Conservation (phyloP, 2,329 filamentous ascomycete species). For the Fusarium nelsonii region DNA sequence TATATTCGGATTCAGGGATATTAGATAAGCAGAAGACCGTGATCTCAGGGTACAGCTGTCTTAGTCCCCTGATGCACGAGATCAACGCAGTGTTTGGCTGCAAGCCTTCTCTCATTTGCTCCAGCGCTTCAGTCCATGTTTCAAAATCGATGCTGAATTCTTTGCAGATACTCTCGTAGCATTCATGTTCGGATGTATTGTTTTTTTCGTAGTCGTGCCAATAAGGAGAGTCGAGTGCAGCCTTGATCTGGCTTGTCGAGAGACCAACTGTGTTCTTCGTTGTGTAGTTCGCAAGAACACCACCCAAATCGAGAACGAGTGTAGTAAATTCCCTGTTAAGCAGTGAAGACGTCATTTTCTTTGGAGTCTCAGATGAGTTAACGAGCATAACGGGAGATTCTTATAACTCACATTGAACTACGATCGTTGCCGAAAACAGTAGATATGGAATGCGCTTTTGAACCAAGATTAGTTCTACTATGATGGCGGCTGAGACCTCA, state of each 20-base stretch:
- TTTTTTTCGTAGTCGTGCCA: slow-evolving; percentile 16
- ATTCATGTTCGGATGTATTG: not conserved
- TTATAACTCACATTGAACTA: no score
- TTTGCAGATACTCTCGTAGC: not conserved
- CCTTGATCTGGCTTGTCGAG: not conserved
- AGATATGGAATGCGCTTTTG: no score
- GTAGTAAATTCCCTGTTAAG: not conserved
- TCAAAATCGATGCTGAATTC: not conserved
- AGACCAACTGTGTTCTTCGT: not conserved
- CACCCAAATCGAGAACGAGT: not conserved
- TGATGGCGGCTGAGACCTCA: no score
- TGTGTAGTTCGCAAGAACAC: not conserved
- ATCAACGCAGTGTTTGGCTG: not conserved
- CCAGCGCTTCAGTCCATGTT: not conserved
- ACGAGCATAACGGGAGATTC: no score
- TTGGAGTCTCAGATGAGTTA: no score
- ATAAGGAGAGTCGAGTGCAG: not conserved
- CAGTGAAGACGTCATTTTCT: no score
- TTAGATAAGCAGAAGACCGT: slow-evolving; percentile 4
- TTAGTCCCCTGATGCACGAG: not conserved
- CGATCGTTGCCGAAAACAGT: no score
- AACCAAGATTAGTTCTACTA: no score
- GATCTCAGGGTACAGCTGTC: not conserved
- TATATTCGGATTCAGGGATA: slow-evolving; percentile 1
- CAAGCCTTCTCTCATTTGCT: not conserved